Base-by-base conservation (phyloP, 768 basidiomycete species). In the Auricularia cornea region DNA sequence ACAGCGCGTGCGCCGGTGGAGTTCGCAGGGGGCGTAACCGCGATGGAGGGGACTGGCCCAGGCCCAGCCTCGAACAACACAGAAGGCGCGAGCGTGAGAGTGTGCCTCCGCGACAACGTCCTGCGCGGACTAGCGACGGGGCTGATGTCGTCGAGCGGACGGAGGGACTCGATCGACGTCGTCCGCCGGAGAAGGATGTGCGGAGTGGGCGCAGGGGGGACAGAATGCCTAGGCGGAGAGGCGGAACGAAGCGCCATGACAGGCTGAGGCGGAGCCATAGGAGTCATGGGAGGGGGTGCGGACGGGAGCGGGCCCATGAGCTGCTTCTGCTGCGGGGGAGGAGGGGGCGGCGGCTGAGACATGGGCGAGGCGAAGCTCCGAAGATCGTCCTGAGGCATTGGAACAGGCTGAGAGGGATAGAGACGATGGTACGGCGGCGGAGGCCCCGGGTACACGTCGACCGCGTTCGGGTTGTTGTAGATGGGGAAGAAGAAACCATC, bases 401-500 rank as follows among this genome's bases (percentile, higher is more conserved):
- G 54, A 5, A 48, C 6, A 8, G 44, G 16, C 23, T 18, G 16
- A 18, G 44, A 18, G 23, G 44, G 44, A 20, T 57, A 57, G 8
- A 57, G 26, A 20, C 28, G 54, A 23, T 48, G 23, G 54, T 57
- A 57, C 54, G 54, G 54, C 14, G 54, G 54, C 54, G 54, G 54
- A 20, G 54, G 54, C 54, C 54, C 54, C 26, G 29, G 6, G 44
- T 48, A 23, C 44, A 48, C 20, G 26, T 28, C 54, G 16, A 31
- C 54, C 18, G 30, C 16, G 20, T 30, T 5, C 30, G 30, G 28
- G 30, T 26, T 57, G 26, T 57, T 26, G 54, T 57, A 57, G 54
- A 57, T 57, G 54, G 54, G 54, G 54, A 57, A 57, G 54, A 29
- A 57, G 54, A 57, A 57, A 16, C 54, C 54, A 57, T 57, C 54